Base-by-base conservation (phyloP, 1,284 basidiomycete species). In the Ganoderma lucidum region DNA sequence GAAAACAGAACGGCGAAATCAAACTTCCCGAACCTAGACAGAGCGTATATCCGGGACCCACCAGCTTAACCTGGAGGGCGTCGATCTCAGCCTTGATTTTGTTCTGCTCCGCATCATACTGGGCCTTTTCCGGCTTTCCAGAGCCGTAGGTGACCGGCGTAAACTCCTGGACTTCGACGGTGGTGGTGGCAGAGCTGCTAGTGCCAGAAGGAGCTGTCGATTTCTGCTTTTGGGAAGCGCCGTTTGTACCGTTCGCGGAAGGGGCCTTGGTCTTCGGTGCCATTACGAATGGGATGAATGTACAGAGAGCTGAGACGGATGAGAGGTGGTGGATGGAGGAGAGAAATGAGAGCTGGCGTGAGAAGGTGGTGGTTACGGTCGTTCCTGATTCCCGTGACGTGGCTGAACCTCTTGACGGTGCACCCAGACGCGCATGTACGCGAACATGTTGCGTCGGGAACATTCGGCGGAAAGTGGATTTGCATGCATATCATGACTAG, bases 61-160 rank as follows among this genome's bases (percentile, higher is more conserved):
- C 96, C 72, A 96, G 82, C 82, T 95, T 92, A 45, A 81, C 80
- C 82, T 97, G 95, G 63, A 95, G 81, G 62, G 82, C 86, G 67
- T 96, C 95, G 76, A 98, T 96, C 78, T 96, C 93, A 48, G 86
- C 82, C 82, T 93, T 96, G 75, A 97, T 82, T 74, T 82, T 88
- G 62, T 93, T 90, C 83, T 97, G 96, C 82, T 97, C 95, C 30
- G 86, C 87, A 71, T 97, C 93, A 80, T 93, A 93, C 41, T 82
- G 83, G 60, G 85, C 86, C 82, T 95, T 95, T 85, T 97, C 96
- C 41, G 96, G 96, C 80, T 86, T 94, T 59, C 87, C 88, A 61
- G 78, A 71, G 64, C 78, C 78, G 56, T 79, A 80, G 45, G 78
- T 64, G 69, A 80, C 75, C 48, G 80, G 76, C 60, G 82, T 76